A percentile compares a stretch with the other conserved stretches of the same genome.
phyloP scores from a whole-genome alignment of 2,329 filamentous ascomycete genomes.

The Epicoccum sorghinum region DNA sequence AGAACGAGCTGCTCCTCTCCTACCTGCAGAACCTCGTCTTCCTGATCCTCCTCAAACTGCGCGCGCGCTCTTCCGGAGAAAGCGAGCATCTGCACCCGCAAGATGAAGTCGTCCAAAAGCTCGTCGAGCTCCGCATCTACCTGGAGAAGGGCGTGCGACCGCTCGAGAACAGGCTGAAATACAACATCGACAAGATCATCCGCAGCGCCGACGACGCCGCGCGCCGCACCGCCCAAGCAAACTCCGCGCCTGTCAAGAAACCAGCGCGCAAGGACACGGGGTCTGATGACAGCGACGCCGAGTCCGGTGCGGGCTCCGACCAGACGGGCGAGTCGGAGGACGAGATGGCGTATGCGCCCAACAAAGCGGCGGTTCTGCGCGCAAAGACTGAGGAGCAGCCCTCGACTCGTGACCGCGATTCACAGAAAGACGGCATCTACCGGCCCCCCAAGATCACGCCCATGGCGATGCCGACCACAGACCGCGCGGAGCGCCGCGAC shows the following conservation, averaged over 20 bases:
- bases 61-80: conserved; percentile 41
- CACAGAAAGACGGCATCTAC: conserved; percentile 73
- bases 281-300: conserved; percentile 50
- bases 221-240: conserved; percentile 36
- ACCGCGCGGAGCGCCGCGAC: conserved; percentile 66
- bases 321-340: conserved; percentile 54
- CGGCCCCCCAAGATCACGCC: conserved; percentile 87
- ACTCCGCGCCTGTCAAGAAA: conserved; percentile 20
- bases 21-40: conserved; percentile 96
- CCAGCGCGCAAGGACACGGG: conserved; percentile 47
- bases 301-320: conserved; percentile 31
- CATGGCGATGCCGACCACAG: conserved; percentile 73
- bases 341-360: conserved; percentile 68
- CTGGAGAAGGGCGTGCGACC: conserved; percentile 91
- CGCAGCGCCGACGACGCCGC: conserved; percentile 78
- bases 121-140: conserved; percentile 91
- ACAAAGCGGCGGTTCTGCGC: conserved; percentile 56
- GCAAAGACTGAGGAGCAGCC: conserved; percentile 27
- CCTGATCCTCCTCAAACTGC: conserved; percentile 79
- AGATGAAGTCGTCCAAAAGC: conserved; percentile 77
- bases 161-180: conserved; percentile 86
- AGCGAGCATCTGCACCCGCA: conserved; percentile 55
- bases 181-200: conserved; percentile 94
- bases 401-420: conserved; percentile 33
- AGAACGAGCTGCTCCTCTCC: conserved; percentile 95